These are phyloP conservation scores for Mycena leptocephala DNA, from an alignment of 768 basidiomycete genomes.

Conservation along the genomic window DNA sequence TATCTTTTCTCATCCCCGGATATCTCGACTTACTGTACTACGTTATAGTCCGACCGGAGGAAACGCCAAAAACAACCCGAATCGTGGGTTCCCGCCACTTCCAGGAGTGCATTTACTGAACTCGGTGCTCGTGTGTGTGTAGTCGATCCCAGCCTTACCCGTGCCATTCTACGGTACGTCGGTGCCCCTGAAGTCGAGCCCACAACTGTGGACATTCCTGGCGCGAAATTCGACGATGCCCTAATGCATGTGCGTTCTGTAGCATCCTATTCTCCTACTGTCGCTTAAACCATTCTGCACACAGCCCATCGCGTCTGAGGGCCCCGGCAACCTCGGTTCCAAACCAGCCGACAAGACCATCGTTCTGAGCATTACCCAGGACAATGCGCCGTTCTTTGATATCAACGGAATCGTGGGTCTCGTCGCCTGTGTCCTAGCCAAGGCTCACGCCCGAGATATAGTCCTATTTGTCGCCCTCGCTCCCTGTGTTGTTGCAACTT, in stretches of 20 bases:
- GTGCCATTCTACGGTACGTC: slow-evolving; percentile 52
- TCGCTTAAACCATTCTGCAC: too few relatives aligned
- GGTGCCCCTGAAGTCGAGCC: slow-evolving; percentile 49
- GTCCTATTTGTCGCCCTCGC: background rate
- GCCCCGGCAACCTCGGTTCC: slow-evolving; percentile 1
- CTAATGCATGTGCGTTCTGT: slow-evolving; percentile 43
- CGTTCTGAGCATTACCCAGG: background rate
- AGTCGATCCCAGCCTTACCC: slow-evolving; percentile 44
- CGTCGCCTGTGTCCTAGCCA: background rate
- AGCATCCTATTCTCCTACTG: too few relatives aligned
- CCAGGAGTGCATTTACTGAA: background rate
- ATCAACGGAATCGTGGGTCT: background rate
- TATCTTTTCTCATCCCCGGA: background rate
- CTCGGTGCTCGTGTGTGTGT: background rate
- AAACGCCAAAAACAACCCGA: slow-evolving; percentile 42
- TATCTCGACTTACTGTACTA: background rate
- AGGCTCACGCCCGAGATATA: background rate
- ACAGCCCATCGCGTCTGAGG: slow-evolving; percentile 2
- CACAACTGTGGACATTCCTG: slow-evolving; percentile 32
- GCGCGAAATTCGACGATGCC: slow-evolving; percentile 38
- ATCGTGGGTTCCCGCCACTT: slow-evolving; percentile 29
- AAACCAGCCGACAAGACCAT: background rate
- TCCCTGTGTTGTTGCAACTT: background rate
- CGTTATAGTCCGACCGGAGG: slow-evolving; percentile 43
- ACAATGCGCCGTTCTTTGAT: background rate